Evolutionary conservation across 768 basidiomycete genomes (phyloP).

Genomic region (Asterophora lycoperdoides): DNA sequence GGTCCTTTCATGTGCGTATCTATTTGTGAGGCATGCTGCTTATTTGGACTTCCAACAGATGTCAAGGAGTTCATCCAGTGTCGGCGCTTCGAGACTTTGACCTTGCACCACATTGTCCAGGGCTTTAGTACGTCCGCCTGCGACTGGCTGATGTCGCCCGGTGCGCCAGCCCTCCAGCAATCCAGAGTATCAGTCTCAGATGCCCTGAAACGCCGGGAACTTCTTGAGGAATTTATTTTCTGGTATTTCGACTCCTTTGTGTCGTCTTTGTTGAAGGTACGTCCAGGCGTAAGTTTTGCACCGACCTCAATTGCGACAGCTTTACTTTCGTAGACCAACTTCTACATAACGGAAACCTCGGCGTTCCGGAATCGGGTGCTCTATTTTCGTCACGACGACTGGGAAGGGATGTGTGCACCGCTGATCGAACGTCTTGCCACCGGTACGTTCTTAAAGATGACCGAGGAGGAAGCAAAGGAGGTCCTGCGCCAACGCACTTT

Average conservation of each 20-base stretch:
- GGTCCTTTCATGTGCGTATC: constrained; percentile 49
- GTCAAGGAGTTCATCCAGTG: constrained; percentile 68
- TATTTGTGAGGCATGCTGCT: not conserved
- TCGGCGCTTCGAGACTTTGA: constrained; percentile 78
- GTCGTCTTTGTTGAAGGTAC: constrained; percentile 70
- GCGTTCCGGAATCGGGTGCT: constrained; percentile 78
- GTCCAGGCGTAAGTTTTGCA: constrained; percentile 14
- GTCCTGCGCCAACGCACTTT: constrained; percentile 69
- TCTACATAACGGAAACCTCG: constrained; percentile 91
- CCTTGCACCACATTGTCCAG: constrained; percentile 74
- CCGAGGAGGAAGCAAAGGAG: constrained; percentile 59
- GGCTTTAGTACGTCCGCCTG: constrained; percentile 71
- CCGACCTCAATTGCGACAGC: not conserved
- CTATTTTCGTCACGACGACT: constrained; percentile 94
- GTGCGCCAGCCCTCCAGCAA: constrained; percentile 33
- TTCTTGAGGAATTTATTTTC: constrained; percentile 85
- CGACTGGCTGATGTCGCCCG: constrained; percentile 66
- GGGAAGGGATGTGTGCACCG: constrained; percentile 79
- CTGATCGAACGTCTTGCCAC: constrained; percentile 69
- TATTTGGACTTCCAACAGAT: constrained; percentile 36
- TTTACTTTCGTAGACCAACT: constrained; percentile 61
- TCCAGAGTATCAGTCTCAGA: constrained; percentile 60
- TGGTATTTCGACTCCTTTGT: constrained; percentile 94
- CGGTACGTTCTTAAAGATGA: constrained; percentile 66
- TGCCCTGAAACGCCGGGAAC: constrained; percentile 67